These are phyloP conservation scores for Cydonia oblonga DNA, from an alignment of 331 rosid species.

Conservation along the genomic window DNA sequence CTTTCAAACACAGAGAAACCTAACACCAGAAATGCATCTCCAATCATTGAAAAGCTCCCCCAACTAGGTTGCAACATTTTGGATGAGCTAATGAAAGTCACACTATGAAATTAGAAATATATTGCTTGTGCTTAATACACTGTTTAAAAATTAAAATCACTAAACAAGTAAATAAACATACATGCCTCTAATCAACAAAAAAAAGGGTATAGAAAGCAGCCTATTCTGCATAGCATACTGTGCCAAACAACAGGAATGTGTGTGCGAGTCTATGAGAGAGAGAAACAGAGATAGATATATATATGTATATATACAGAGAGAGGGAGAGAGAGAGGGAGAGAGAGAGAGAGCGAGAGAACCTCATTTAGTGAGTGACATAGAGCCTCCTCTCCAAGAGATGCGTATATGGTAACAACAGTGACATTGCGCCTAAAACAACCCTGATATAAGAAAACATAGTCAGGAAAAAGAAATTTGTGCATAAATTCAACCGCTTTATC, in stretches of 20 bases:
- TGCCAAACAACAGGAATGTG: neutral
- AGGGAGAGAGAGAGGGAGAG: neutral
- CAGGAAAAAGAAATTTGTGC: neutral
- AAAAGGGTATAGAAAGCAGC: neutral
- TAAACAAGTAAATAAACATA: neutral
- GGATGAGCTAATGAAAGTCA: neutral
- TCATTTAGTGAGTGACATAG: slow-evolving; percentile 83
- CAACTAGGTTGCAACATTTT: neutral
- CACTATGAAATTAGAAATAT: neutral
- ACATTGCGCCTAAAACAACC: slow-evolving; percentile 85
- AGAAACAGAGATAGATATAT: neutral
- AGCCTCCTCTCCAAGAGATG: slow-evolving; percentile 93
- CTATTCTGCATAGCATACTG: neutral
- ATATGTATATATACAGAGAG: neutral
- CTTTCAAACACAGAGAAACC: neutral
- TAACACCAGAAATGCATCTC: neutral
- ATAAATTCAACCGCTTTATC: neutral
- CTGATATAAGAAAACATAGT: slow-evolving; percentile 28
- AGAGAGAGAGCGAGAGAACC: slow-evolving; percentile 39
- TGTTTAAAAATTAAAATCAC: neutral
- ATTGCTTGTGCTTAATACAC: neutral
- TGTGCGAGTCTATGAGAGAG: neutral
- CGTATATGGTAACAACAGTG: slow-evolving; percentile 86
- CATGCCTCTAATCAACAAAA: neutral
- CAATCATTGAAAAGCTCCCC: neutral